Evolutionary conservation across 805 yeast genomes (phyloP).

Genomic region (Kockiozyma suomiensis): DNA sequence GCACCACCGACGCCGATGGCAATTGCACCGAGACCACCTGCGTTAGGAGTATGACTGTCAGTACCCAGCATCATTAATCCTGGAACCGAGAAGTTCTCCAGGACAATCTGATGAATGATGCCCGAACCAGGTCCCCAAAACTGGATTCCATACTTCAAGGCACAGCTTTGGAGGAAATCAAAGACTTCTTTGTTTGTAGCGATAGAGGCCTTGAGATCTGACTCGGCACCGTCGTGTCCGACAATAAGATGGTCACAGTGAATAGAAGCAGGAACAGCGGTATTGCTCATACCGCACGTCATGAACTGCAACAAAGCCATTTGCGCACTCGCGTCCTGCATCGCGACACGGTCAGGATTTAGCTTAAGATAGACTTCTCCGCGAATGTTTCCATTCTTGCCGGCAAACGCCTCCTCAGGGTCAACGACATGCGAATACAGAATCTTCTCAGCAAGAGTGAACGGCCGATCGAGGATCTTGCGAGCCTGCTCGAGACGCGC

Average conservation of each 20-base stretch:
- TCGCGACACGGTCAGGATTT: conserved; percentile 97
- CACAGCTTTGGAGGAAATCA: conserved; percentile 86
- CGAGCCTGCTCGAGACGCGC: conserved; percentile 65
- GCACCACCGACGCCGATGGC: conserved; percentile 99
- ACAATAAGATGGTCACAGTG: conserved; percentile 98
- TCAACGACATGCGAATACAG: conserved; percentile 92
- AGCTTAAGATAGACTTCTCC: conserved; percentile 90
- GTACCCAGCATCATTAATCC: conserved; percentile 97
- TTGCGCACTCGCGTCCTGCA: conserved; percentile 99
- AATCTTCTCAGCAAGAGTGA: conserved; percentile 94
- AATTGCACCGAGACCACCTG: conserved; percentile 97
- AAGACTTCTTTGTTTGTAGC: conserved; percentile 91
- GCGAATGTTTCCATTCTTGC: conserved; percentile 47
- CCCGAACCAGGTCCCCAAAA: conserved; percentile 99
- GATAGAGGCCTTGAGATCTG: conserved; percentile 83
- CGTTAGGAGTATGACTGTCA: conserved; percentile 97
- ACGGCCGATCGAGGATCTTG: conserved; percentile 68
- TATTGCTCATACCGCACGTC: conserved; percentile 90
- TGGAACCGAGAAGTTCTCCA: conserved; percentile 96
- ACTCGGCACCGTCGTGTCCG: conserved; percentile 87
- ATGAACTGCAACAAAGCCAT: conserved; percentile 96
- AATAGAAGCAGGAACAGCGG: conserved; percentile 93
- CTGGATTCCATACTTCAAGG: conserved; percentile 94
- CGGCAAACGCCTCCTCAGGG: conserved; percentile 63
- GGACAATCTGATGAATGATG: conserved; percentile 93